Evolutionary conservation across 805 yeast species (phyloP).

Genomic region (Ogataea polymorpha): DNA sequence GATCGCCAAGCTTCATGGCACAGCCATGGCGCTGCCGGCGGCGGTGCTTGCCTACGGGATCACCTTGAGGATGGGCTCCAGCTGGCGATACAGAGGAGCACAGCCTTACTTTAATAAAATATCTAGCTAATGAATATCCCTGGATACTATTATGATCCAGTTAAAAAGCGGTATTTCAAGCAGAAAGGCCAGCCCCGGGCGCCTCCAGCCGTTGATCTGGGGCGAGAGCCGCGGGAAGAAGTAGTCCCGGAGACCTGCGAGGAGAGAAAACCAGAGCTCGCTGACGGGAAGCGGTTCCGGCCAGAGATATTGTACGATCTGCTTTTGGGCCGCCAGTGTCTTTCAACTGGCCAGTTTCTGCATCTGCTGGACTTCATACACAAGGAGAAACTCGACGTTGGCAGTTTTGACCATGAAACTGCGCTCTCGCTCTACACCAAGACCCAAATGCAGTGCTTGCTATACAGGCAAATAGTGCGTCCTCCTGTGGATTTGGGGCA

Average conservation of each 20-base stretch:
- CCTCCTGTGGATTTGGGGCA: constrained; percentile 4
- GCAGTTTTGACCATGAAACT: neutral
- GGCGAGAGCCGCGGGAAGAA: neutral
- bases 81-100: too few relatives aligned
- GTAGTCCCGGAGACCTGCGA: neutral
- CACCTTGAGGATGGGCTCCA: constrained; percentile 2
- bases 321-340: neutral
- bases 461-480: neutral
- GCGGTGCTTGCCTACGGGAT: constrained; percentile 15
- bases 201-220: neutral
- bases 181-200: neutral
- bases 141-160: constrained; percentile 23
- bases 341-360: neutral
- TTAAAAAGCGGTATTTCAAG: constrained; percentile 19
- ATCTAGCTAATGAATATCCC: constrained; percentile 11
- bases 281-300: neutral
- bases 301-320: neutral
- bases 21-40: constrained; percentile 9
- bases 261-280: neutral
- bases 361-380: neutral
- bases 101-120: neutral
- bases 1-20: constrained; percentile 15
- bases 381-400: neutral
- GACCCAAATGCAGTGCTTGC: constrained; percentile 5
- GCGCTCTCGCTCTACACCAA: constrained; percentile 4